These are phyloP conservation scores for Colletotrichum limetticola DNA, from an alignment of 2,329 filamentous ascomycete species.

Conservation along the genomic window DNA sequence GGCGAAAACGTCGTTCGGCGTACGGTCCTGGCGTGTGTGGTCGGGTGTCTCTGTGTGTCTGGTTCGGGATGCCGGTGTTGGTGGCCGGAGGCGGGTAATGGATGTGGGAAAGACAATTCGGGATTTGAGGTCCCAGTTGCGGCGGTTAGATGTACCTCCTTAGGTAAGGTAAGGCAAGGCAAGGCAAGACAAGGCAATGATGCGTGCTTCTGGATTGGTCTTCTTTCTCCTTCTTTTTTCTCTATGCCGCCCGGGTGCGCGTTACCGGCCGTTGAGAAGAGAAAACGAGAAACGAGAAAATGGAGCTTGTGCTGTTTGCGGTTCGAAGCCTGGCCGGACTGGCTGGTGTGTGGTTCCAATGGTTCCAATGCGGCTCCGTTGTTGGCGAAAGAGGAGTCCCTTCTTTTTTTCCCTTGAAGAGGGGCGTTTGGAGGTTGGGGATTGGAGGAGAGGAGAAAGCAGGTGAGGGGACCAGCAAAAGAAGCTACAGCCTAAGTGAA, in stretches of 20 bases:
- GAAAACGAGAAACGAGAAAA: background rate
- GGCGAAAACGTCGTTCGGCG: conserved; percentile 14
- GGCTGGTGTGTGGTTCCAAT: background rate
- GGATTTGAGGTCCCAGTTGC: background rate
- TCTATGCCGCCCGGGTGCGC: background rate
- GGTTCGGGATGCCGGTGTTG: conserved; percentile 20
- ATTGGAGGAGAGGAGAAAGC: background rate
- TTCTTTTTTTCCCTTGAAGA: background rate
- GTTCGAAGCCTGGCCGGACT: background rate
- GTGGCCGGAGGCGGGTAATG: background rate
- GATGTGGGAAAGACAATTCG: background rate
- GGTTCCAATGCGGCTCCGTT: conserved; percentile 10
- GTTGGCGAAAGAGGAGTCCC: background rate
- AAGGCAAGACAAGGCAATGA: too few species aligned
- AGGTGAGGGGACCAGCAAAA: background rate
- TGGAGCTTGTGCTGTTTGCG: background rate
- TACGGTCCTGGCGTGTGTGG: conserved; percentile 5
- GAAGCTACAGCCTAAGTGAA: background rate
- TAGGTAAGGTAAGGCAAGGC: background rate
- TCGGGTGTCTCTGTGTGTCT: background rate
- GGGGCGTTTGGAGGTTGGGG: background rate
- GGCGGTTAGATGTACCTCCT: background rate
- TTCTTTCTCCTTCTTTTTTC: background rate
- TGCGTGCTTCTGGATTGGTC: background rate
- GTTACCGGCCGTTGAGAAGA: background rate